A percentile compares a stretch with the other conserved stretches of the same genome.
phyloP scores from a whole-genome alignment of 345 rosid species.

The Ailanthus altissimus region DNA sequence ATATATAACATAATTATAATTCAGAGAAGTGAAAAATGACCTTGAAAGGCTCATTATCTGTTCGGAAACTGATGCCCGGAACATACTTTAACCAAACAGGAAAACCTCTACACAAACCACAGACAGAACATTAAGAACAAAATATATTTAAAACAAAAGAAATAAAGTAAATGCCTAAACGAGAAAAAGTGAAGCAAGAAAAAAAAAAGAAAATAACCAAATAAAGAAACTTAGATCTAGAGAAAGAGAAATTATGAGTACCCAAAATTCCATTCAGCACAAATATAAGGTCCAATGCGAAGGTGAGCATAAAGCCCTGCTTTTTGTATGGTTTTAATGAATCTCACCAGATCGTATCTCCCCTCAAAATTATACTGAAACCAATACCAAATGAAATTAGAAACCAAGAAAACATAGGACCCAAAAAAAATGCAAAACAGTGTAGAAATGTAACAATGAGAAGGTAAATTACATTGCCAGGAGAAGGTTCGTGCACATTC shows the following conservation, averaged over 20 bases:
- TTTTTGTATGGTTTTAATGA: constrained; percentile 73
- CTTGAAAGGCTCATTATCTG: constrained; percentile 99
- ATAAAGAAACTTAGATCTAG: constrained; percentile 27
- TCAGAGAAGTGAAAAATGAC: constrained; percentile 35
- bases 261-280: constrained; percentile 99
- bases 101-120: constrained; percentile 68
- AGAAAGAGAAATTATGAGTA: constrained; percentile 36
- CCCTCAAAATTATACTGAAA: constrained; percentile 87
- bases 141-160: too few relatives aligned
- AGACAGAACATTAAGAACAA: constrained; percentile 15
- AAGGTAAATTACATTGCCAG: constrained; percentile 68
- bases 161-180: neutral
- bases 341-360: constrained; percentile 93
- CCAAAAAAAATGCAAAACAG: neutral
- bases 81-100: constrained; percentile 99
- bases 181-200: neutral
- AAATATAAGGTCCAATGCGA: constrained; percentile 96
- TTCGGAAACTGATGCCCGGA: constrained; percentile 96
- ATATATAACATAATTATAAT: neutral
- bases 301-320: constrained; percentile 96
- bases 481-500: constrained; percentile 99
- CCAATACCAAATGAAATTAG: constrained; percentile 4
- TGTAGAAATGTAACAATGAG: neutral
- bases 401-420: neutral
- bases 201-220: neutral